Percentiles rank a stretch among this genome's conserved stretches.
phyloP scores from a whole-genome alignment of 2,329 filamentous ascomycete genomes.

The Cordyceps fumosorosea region DNA sequence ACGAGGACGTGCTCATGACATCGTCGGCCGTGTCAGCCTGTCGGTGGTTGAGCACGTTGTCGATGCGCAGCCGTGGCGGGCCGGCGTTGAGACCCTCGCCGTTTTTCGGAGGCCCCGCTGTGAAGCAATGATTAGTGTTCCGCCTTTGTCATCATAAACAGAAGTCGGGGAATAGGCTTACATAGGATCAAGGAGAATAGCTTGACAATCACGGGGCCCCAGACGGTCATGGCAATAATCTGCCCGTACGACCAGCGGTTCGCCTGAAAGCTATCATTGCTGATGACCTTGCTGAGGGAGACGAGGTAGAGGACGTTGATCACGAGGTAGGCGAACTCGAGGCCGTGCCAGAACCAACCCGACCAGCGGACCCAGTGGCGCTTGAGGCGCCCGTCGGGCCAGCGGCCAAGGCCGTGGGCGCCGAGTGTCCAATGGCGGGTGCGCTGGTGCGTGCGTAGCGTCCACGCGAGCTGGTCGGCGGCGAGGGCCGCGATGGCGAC shows the following conservation, averaged over 20 bases:
- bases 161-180: conserved; percentile 18
- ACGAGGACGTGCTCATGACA: conserved; percentile 10
- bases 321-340: conserved; percentile 31
- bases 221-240: conserved; percentile 34
- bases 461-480: conserved; percentile 31
- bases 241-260: conserved; percentile 32
- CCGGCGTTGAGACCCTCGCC: conserved; percentile 29
- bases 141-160: not conserved
- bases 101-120: conserved; percentile 33
- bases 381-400: conserved; percentile 24
- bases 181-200: conserved; percentile 32
- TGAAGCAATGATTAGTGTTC: not conserved
- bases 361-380: conserved; percentile 24
- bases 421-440: conserved; percentile 27
- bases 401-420: conserved; percentile 26
- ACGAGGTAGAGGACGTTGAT: conserved; percentile 33
- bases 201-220: conserved; percentile 34
- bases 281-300: conserved; percentile 30
- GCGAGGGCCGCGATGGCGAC: conserved; percentile 29
- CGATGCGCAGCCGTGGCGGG: conserved; percentile 31
- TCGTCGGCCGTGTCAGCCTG: conserved; percentile 15
- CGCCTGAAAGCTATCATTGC: conserved; percentile 28
- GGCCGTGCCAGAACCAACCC: conserved; percentile 27
- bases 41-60: conserved; percentile 32
- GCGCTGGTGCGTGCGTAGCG: conserved; percentile 27